Evolutionary conservation across 2,329 filamentous ascomycete species (phyloP), one percentile per base, ranked within the genome.

Genomic region (Aspergillus fischeri): DNA sequence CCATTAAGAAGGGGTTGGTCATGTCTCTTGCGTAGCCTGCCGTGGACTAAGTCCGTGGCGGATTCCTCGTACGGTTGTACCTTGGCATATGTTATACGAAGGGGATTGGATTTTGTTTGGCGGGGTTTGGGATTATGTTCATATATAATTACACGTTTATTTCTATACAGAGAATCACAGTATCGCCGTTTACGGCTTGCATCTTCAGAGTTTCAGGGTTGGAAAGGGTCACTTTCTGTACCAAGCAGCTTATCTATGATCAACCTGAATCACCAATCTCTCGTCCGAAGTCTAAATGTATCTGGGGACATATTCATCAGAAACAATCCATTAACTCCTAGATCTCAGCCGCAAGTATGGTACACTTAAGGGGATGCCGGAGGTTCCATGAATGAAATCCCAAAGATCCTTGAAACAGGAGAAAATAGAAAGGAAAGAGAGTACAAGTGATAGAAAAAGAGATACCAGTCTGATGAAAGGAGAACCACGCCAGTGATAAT

Each of bases 1-100:
- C 67, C 1, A 57, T 79, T n/a, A 77, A 76, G 63, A 17, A 73
- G 6, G 77, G 76, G 2, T 29, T 70, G 62, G 55, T 76, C 1
- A 56, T 76, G 58, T 55, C 57, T 28, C 1, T 58, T 28, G 52
- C 29, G 38, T 63, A 58, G 20, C 11, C 6, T 11, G 4, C 4
- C 20, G 7, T 11, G 41, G n/a, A 3, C 21, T 9, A 10, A 21
- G 2, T 45, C 8, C 1, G 17, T 14, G 32, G 5, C 14, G 7
- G 17, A 14, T 38, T 7, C 3, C 5, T 38, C 32, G 7, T 17
- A 5, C 32, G 6, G 5, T 17, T 38, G 32, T 17, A 35, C 11
- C 14, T 14, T 17, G 32, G 32, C 11, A 17, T 14, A 17, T 35
- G 0, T 14, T 35, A 35, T 35, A 17, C 10, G 3, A 32, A 11